These are phyloP conservation scores for Auricularia heimuer DNA, from an alignment of 768 basidiomycete species.

Conservation along the genomic window DNA sequence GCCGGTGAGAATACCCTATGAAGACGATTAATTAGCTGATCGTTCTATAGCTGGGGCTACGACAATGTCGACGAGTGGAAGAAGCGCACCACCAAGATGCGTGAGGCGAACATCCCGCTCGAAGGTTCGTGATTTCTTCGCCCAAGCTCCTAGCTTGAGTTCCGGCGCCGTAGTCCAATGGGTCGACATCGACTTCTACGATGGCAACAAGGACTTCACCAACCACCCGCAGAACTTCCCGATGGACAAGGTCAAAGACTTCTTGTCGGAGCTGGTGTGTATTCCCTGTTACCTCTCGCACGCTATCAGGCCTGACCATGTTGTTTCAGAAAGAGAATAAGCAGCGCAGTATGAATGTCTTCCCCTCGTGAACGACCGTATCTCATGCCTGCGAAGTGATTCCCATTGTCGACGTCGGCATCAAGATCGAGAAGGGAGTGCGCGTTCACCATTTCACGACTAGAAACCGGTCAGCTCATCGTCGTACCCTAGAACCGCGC, in stretches of 20 bases:
- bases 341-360: conserved; percentile 33
- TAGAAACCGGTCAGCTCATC: background rate
- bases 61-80: conserved; percentile 45
- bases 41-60: conserved; percentile 37
- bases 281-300: conserved; percentile 30
- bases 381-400: conserved; percentile 34
- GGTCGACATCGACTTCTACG: conserved; percentile 70
- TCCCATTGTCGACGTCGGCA: conserved; percentile 58
- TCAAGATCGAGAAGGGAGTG: conserved; percentile 14
- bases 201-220: conserved; percentile 60
- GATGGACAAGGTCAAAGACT: conserved; percentile 37
- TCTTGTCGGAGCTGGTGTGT: conserved; percentile 48
- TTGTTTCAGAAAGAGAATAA: conserved; percentile 29
- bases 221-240: conserved; percentile 57
- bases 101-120: conserved; percentile 65
- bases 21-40: conserved; percentile 12
- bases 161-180: conserved; percentile 44
- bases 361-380: background rate
- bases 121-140: conserved; percentile 37
- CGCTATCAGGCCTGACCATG: conserved; percentile 1
- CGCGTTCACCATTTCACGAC: background rate
- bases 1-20: conserved; percentile 31
- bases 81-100: conserved; percentile 48
- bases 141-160: background rate
- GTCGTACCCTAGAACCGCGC: conserved; percentile 46